A percentile compares a stretch with the other conserved stretches of the same genome.
These are phyloP conservation scores for Pichia sp. DNA, from an alignment of 1,139 yeast genomes.

Conservation along the genomic window DNA sequence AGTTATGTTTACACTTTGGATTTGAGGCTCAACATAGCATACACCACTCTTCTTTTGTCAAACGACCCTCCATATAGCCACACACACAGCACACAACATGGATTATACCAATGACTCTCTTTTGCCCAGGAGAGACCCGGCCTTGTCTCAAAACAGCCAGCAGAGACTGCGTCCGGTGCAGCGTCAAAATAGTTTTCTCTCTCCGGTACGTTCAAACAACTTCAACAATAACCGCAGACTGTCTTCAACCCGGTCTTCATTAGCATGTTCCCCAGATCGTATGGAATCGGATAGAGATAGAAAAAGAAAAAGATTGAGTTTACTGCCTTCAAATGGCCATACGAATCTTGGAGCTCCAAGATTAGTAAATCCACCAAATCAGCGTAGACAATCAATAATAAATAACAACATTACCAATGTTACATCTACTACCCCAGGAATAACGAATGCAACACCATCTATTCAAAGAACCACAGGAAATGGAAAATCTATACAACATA, in stretches of 20 bases:
- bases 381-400: constrained; percentile 23
- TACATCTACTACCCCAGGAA: constrained; percentile 6
- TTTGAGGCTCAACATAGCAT: not conserved
- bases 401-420: constrained; percentile 14
- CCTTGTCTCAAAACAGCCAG: not conserved
- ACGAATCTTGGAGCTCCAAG: constrained; percentile 30
- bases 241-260: constrained; percentile 4
- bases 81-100: not conserved
- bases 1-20: not conserved
- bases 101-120: constrained; percentile 2
- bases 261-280: constrained; percentile 15
- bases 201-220: constrained; percentile 9
- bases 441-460: constrained; percentile 4
- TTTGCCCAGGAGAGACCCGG: constrained; percentile 4
- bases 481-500: constrained; percentile 24
- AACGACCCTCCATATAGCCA: not conserved
- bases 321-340: constrained; percentile 30
- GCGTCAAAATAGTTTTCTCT: constrained; percentile 16
- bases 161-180: constrained; percentile 4
- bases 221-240: constrained; percentile 5
- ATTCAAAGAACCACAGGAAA: constrained; percentile 4
- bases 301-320: constrained; percentile 29
- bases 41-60: not conserved
- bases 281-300: constrained; percentile 5
- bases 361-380: constrained; percentile 23